Evolutionary conservation across 352 stramenopile genomes (phyloP), one percentile per base, ranked within the genome.

Genomic region (Phytophthora cryptogea): DNA sequence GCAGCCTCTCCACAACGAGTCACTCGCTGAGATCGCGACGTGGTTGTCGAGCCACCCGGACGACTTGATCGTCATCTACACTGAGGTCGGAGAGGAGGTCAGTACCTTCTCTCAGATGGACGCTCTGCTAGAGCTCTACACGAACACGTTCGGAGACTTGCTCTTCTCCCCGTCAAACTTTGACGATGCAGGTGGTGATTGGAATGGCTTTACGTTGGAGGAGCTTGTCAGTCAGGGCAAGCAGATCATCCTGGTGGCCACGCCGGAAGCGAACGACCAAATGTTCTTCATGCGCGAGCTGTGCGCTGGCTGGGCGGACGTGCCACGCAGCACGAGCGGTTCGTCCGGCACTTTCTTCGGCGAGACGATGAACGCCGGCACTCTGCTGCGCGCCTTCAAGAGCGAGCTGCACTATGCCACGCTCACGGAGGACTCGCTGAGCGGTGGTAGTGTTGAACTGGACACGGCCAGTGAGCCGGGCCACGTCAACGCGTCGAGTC

Each of bases 371-470:
- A 84, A 78, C 55, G 35, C 49, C 9, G 74, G 77, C 20, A 71
- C 52, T 27, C 58, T 87, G 28, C 53, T 87, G 31, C 77, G 77
- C 11, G 74, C 65, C 9, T 83, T 74, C 45, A 11, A 61, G 16
- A 87, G 74, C 44, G 59, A 61, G 1, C 44, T 87, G 33, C 77
- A 79, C 59, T 87, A 87, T 45, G 72, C 59, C 23, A 80, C 67
- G 5, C 53, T 87, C 44, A 69, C 64, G 4, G 72, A 83, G 41
- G 37, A 47, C 0, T 60, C 42, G 0, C 61, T 84, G 0, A 23
- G 35, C n/a, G 70, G 68, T 5, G 44, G 45, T 13, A 63, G 27
- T 16, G 50, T 36, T 1, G 46, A 74, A 20, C 61, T 67, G 2
- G 51, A 41, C 0, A 43, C 57, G 3, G 45, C 83, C 20, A 73